These are phyloP conservation scores for Porphyrellus cyaneotinctus DNA, from an alignment of 768 basidiomycete genomes.

Conservation along the genomic window DNA sequence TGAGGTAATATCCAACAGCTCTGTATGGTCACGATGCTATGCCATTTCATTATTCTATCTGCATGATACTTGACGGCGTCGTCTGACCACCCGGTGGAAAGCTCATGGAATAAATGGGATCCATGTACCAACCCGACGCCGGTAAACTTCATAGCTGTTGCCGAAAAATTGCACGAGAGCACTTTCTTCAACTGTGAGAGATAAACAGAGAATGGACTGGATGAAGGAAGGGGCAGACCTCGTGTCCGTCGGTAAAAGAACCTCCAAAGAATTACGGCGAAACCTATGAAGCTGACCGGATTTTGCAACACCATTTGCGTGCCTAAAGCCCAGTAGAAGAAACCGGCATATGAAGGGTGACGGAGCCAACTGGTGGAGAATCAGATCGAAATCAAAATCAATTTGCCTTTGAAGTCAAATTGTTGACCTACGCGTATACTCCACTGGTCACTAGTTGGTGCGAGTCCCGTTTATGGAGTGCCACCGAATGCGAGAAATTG, in stretches of 20 bases:
- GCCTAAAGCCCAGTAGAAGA: conserved; percentile 97
- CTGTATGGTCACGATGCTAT: conserved; percentile 29
- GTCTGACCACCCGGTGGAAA: not conserved
- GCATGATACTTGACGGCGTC: not conserved
- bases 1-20: conserved; percentile 18
- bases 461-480: conserved; percentile 61
- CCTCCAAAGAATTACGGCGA: conserved; percentile 65
- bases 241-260: conserved; percentile 83
- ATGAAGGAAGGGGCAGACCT: conserved; percentile 47
- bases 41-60: conserved; percentile 6
- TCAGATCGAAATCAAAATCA: not conserved
- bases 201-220: conserved; percentile 3
- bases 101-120: conserved; percentile 79
- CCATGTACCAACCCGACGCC: conserved; percentile 71
- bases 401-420: not conserved
- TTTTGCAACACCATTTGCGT: conserved; percentile 93
- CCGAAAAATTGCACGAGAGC: conserved; percentile 87
- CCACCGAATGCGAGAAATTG: conserved; percentile 91
- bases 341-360: conserved; percentile 96
- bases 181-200: conserved; percentile 67
- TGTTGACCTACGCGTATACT: conserved; percentile 76
- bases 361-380: conserved; percentile 46
- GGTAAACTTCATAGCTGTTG: conserved; percentile 75
- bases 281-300: conserved; percentile 65
- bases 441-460: conserved; percentile 87